Base-by-base conservation (phyloP, 2,329 filamentous ascomycete genomes). In the Zymoseptoria ardabiliae region DNA sequence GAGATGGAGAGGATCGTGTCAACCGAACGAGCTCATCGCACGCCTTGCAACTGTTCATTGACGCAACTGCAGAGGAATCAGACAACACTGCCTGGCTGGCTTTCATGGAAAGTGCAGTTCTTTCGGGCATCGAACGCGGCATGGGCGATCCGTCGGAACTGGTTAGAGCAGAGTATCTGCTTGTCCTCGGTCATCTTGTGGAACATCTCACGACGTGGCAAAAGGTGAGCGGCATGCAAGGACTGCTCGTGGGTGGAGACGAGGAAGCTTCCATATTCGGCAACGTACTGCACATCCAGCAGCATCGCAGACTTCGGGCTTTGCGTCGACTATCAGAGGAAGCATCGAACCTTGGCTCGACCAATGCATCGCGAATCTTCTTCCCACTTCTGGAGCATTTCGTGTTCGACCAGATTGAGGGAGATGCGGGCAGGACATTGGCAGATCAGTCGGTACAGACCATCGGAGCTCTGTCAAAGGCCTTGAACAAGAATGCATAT, bases 361-460 rank as follows among this genome's bases (percentile, higher is more conserved):
- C 85, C 56, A 96, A 96, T 68, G 81, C 96, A 63, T 86, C 87
- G 60, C 87, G 93, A 19, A 89, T 97, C 69, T 90, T 97, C 70
- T 84, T 99, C 49, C 95, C 94, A 0, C 79, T 99, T 20, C 80
- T 97, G 9, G 94, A 99, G 71, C 92, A 97, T 71, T 97, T 97
- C 70, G 87, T 97, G 22, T 93, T 96, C 70, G 88, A 91, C 60
- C 85, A 88, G 61, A 84, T 83, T 4, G 89, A 91, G 53, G 91
- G 96, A 71, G 91, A 85, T 61, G 78, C 77, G 53, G 81, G 91
- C 41, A 89, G 95, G 66, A 93, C 91, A 54, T 80, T 97, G 56
- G 87, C 91, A 54, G 91, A 91, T 17, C 91, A 97, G 73, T 87
- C 93, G 4, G 88, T 91, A n/a, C 84, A 81, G 9, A 88, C 91